phyloP scores from a whole-genome alignment of 2,329 filamentous ascomycete genomes.

The Pezicula rhizophila region DNA sequence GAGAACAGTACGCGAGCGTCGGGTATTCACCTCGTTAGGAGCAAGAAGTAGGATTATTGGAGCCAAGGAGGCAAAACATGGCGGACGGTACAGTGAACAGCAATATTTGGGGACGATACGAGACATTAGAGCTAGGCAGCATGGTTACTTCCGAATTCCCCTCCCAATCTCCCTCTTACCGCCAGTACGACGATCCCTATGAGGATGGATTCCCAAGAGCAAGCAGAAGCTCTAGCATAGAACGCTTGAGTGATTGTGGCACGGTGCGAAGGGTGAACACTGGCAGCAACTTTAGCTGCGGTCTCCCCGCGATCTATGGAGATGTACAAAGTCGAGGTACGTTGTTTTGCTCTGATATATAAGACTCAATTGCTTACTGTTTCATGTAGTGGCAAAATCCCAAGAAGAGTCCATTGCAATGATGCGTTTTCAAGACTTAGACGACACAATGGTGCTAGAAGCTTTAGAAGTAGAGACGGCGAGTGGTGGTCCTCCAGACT shows the following conservation, averaged over 20 bases:
- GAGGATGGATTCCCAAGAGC: conserved; percentile 3
- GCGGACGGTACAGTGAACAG: conserved; percentile 14
- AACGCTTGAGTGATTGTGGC: background rate
- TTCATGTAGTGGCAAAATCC: conserved; percentile 7
- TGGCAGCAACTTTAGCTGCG: conserved; percentile 9
- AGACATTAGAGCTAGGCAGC: conserved; percentile 1
- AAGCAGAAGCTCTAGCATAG: conserved; percentile 4
- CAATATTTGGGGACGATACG: conserved; percentile 12
- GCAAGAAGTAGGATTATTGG: too few relatives aligned
- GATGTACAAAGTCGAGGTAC: conserved; percentile 16
- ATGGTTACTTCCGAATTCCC: conserved; percentile 3
- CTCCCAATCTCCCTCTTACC: conserved; percentile 1
- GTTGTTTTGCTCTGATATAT: background rate
- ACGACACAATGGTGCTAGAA: background rate
- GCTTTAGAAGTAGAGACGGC: conserved; percentile 11
- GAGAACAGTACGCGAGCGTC: conserved; percentile 5
- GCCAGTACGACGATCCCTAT: conserved; percentile 10
- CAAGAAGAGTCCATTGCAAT: too few relatives aligned
- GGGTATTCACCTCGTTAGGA: background rate
- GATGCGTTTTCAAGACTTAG: too few relatives aligned
- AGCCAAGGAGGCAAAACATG: too few relatives aligned
- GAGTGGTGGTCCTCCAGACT: conserved; percentile 43
- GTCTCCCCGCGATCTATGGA: conserved; percentile 11
- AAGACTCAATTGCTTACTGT: conserved; percentile 5
- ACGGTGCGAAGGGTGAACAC: conserved; percentile 9